These are phyloP conservation scores for Trichomonas gallinae DNA, from an alignment of 208 protist species.

Conservation along the genomic window DNA sequence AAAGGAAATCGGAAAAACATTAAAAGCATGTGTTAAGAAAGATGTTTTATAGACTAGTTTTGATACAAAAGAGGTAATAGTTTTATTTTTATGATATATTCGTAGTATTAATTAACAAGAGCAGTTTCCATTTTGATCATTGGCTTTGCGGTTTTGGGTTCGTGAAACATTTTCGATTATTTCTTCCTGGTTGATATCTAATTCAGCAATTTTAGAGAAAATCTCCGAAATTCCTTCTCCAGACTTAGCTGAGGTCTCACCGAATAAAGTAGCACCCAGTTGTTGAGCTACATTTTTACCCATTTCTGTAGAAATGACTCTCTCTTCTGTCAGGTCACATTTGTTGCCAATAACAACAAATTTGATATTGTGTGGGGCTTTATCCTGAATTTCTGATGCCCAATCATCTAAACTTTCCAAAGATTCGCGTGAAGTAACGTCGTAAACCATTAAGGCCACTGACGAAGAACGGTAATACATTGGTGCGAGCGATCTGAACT, in stretches of 20 bases:
- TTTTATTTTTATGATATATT: neutral
- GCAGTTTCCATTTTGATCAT: neutral
- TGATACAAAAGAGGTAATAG: no score
- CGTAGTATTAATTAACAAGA: neutral
- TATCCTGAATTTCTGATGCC: neutral
- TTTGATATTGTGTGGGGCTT: constrained; percentile 6
- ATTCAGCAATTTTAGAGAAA: neutral
- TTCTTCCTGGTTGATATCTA: neutral
- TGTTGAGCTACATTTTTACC: neutral
- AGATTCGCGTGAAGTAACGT: neutral
- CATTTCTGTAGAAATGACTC: neutral
- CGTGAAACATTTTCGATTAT: neutral
- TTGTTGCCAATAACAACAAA: constrained; percentile 18
- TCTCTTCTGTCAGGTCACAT: neutral
- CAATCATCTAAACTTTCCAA: neutral
- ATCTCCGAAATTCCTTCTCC: neutral
- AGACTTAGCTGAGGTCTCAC: neutral
- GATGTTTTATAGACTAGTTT: no score
- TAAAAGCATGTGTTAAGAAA: no score
- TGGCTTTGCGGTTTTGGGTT: neutral
- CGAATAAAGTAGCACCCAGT: neutral
- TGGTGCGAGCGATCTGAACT: neutral
- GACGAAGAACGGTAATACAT: neutral
- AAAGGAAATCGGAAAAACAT: no score
- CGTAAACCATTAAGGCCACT: neutral